Conservation (phyloP, 2,329 filamentous ascomycete species). For the Claviceps sp. region DNA sequence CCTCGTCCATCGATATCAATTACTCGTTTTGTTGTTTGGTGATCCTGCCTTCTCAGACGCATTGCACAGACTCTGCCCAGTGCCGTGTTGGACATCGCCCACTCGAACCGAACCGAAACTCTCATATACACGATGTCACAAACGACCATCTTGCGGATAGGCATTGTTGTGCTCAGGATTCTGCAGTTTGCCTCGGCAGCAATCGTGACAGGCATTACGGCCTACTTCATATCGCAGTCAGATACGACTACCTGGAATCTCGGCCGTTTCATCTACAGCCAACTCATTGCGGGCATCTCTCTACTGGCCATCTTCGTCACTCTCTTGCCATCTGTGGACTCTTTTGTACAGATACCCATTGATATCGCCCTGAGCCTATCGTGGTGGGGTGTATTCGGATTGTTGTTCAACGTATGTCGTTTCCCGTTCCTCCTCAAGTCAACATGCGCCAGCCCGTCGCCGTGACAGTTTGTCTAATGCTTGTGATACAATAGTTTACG, state of each 20-base stretch:
- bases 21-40: not conserved
- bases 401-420: slow-evolving; percentile 38
- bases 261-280: slow-evolving; percentile 56
- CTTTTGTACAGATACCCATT: slow-evolving; percentile 51
- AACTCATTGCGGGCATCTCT: slow-evolving; percentile 52
- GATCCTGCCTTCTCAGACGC: not conserved
- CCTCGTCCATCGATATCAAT: not conserved
- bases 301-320: slow-evolving; percentile 51
- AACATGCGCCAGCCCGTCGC: too few relatives aligned
- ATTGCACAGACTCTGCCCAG: not conserved
- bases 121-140: not conserved
- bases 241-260: slow-evolving; percentile 28
- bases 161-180: slow-evolving; percentile 11
- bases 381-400: slow-evolving; percentile 52
- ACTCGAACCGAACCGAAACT: not conserved
- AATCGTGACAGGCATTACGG: slow-evolving; percentile 52
- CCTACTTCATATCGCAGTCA: slow-evolving; percentile 40
- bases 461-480: not conserved
- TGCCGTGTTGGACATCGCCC: not conserved
- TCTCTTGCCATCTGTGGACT: slow-evolving; percentile 50
- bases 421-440: not conserved
- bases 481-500: slow-evolving; percentile 15
- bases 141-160: slow-evolving; percentile 7
- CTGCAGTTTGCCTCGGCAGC: slow-evolving; percentile 46
- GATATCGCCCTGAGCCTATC: slow-evolving; percentile 50